Evolutionary conservation across 2,329 filamentous ascomycete species (phyloP), one percentile per base, ranked within the genome.

Genomic region (Mycocentrospora acerina): DNA sequence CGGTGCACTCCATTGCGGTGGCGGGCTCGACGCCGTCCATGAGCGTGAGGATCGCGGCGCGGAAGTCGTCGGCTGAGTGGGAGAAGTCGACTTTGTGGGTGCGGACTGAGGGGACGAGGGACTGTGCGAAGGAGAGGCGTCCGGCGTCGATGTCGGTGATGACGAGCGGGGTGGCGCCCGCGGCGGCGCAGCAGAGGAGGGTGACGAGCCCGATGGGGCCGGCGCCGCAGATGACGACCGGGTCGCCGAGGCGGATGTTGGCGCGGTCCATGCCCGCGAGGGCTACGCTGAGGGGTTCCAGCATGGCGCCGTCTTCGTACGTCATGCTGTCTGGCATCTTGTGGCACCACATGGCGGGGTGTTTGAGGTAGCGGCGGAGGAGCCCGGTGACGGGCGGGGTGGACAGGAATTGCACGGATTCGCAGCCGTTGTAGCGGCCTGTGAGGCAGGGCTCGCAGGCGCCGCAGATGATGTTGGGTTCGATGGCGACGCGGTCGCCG

Each of bases 121-220:
- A 80, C 72, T 88, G 88, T 35, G 93, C 91, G 61, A 96, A 96
- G 35, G 78, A 77, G 46, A 97, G 75, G 18, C 91, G 80, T 40
- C 86, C 86, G 59, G 90, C 85, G 59, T 95, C 89, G 58, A 97
- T 94, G 67, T 97, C 93, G 4, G 91, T 96, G 62, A 97, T 90
- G 53, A 95, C 86, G 48, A 97, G 80, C 12, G 91, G 91, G 51
- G 86, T 88, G 7, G 91, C 91, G 31, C 93, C 93, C 1, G 90
- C 90, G 5, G 91, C 91, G 51, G 82, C 81, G 57, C 81, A 83
- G 71, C 90, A 95, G 22, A 95, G 79, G 42, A 95, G 74, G 1
- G 89, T 91, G 53, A 96, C 87, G 40, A 97, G 77, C 29, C 91
- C 93, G 60, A 97, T 97, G 30, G 93, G 93, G 0, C 91, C 93